Evolutionary conservation across 2,329 filamentous ascomycete genomes (phyloP).

Genomic region (Tympanopsis confertula): DNA sequence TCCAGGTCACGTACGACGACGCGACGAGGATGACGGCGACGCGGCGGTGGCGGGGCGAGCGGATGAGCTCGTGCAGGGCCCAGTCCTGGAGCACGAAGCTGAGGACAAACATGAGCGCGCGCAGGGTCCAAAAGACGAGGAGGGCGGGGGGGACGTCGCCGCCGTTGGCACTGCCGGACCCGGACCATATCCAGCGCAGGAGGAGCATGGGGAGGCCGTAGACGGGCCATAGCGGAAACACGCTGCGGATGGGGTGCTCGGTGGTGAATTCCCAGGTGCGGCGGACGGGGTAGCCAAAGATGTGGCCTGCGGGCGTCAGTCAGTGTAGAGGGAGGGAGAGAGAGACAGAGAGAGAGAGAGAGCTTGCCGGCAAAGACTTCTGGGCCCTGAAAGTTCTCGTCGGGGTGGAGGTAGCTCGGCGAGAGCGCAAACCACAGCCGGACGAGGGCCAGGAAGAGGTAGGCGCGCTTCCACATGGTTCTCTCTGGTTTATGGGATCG

Average conservation of each 20-base stretch:
- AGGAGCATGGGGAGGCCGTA: slow-evolving; percentile 91
- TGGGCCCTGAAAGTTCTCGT: slow-evolving; percentile 97
- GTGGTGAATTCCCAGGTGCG: slow-evolving; percentile 94
- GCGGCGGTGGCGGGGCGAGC: slow-evolving; percentile 58
- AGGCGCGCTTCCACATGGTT: slow-evolving; percentile 85
- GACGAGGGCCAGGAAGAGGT: slow-evolving; percentile 72
- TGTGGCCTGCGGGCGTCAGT: slow-evolving; percentile 69
- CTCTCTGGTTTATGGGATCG: too few relatives aligned
- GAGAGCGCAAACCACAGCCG: slow-evolving; percentile 89
- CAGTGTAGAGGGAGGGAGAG: too few relatives aligned
- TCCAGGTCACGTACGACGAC: slow-evolving; percentile 97
- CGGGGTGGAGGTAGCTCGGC: slow-evolving; percentile 92
- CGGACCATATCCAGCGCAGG: slow-evolving; percentile 79
- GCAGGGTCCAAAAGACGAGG: slow-evolving; percentile 73
- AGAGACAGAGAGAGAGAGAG: too few relatives aligned
- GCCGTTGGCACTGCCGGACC: too few relatives aligned
- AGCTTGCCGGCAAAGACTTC: slow-evolving; percentile 96
- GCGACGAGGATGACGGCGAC: slow-evolving; percentile 75
- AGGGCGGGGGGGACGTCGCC: slow-evolving; percentile 14
- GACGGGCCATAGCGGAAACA: slow-evolving; percentile 90
- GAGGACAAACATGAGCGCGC: slow-evolving; percentile 82
- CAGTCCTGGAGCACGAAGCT: slow-evolving; percentile 97
- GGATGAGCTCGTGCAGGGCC: slow-evolving; percentile 86
- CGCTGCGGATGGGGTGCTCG: slow-evolving; percentile 78
- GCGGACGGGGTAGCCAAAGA: slow-evolving; percentile 82